Percentiles rank a stretch among this genome's conserved stretches.
Conservation (phyloP, 306 rosid species). For the Dalbergia oliveri region DNA sequence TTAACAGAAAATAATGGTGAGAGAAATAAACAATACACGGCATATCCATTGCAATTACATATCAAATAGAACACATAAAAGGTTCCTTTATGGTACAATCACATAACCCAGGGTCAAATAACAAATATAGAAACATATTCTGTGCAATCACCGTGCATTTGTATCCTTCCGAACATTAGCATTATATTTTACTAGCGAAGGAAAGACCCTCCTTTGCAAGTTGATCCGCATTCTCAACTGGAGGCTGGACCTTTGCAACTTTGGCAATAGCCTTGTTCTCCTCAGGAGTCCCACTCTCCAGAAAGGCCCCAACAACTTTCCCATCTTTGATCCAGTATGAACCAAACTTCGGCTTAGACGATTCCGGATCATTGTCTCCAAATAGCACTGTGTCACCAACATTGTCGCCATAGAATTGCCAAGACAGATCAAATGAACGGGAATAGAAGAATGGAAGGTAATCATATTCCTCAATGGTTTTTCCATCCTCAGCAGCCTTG, state of each 20-base stretch:
- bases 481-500: slow-evolving; percentile 78
- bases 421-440: slow-evolving; percentile 80
- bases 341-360: slow-evolving; percentile 84
- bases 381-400: slow-evolving; percentile 88
- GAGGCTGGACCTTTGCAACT: slow-evolving; percentile 80
- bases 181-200: slow-evolving; percentile 77
- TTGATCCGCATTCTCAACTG: slow-evolving; percentile 62
- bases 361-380: slow-evolving; percentile 78
- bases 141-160: slow-evolving; percentile 39
- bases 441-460: slow-evolving; percentile 98
- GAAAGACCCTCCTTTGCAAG: slow-evolving; percentile 84
- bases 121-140: slow-evolving; percentile 22
- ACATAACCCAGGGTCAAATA: slow-evolving; percentile 14
- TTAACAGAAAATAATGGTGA: not conserved
- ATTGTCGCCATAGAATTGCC: slow-evolving; percentile 98
- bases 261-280: slow-evolving; percentile 94
- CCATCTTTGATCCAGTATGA: slow-evolving; percentile 96
- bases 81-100: slow-evolving; percentile 7
- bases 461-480: slow-evolving; percentile 81
- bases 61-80: not conserved
- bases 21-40: not conserved
- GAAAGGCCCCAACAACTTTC: slow-evolving; percentile 80
- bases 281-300: slow-evolving; percentile 85
- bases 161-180: slow-evolving; percentile 3
- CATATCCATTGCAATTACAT: slow-evolving; percentile 13